These are phyloP conservation scores for Spinacia oleracea DNA, from an alignment of 179 eudicot genomes.

Conservation along the genomic window DNA sequence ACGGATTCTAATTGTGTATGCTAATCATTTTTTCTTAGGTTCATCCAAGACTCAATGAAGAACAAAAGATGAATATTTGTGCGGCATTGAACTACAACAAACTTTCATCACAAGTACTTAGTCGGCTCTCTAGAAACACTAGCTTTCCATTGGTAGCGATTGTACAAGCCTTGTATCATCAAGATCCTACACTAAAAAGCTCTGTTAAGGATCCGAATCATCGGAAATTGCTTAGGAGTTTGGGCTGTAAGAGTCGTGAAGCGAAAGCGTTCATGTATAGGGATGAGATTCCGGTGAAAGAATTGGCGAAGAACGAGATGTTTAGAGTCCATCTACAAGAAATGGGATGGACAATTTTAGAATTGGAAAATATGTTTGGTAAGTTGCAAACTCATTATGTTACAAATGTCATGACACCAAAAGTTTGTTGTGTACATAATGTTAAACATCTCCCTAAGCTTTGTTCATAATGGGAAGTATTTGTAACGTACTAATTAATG, in stretches of 20 bases:
- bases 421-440: conserved; percentile 24
- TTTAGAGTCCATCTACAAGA: conserved; percentile 28
- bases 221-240: conserved; percentile 19
- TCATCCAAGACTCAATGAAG: conserved; percentile 32
- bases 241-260: conserved; percentile 9
- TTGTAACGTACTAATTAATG: not conserved
- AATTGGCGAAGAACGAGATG: conserved; percentile 22
- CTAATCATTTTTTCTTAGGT: conserved; percentile 7
- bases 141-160: conserved; percentile 30
- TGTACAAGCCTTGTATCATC: conserved; percentile 28
- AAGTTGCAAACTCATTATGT: conserved; percentile 23
- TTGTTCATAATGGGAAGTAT: conserved; percentile 28
- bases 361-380: conserved; percentile 23
- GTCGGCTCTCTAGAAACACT: conserved; percentile 26
- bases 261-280: not conserved
- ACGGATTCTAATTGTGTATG: too few species aligned
- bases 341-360: conserved; percentile 28
- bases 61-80: conserved; percentile 33
- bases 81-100: conserved; percentile 32
- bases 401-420: conserved; percentile 19
- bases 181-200: conserved; percentile 24
- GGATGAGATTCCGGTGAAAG: conserved; percentile 15
- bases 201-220: conserved; percentile 13
- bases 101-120: conserved; percentile 36
- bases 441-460: conserved; percentile 36